Base-by-base conservation (phyloP, 306 rosid genomes). In the Senna tora region DNA sequence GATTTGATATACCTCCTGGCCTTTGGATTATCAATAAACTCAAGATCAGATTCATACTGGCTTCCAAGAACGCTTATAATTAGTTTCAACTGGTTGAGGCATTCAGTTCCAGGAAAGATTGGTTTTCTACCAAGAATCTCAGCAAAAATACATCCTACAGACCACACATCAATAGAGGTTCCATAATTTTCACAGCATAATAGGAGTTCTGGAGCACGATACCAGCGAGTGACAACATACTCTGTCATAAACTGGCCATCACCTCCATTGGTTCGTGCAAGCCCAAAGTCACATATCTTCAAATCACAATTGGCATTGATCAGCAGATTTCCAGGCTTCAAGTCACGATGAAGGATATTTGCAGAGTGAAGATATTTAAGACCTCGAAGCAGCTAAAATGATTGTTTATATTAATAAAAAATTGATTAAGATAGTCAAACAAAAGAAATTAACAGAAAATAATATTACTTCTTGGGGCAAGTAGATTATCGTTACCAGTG, bases 181-280 rank as follows among this genome's bases (percentile, higher is more conserved):
- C 98, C 98, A 22, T 93, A 93, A 78, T 81, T 87, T 82, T 88
- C 90, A 71, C 93, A 88, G 69, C 89, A 65, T 46, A 93, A 64
- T 8, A 93, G 87, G 54, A 93, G 89, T 86, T 93, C 98, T 0
- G 97, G 98, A 7, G 98, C 97, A 6, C 98, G 96, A 53, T 93
- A 89, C 97, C 97, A 90, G 22, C 97, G 93, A 25, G 98, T 87
- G 74, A 90, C 97, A 56, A 93, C 97, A 79, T 93, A 90, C 80
- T 90, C 97, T 20, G 96, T 93, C 97, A 93, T 89, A 78, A 86
- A 89, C 79, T 90, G 87, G 10, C 80, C 92, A 46, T 52, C 79
- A 9, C 81, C 87, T 68, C 86, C 74, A 67, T 80, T 81, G 32
- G 97, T 93, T 79, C 97, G 77, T 6, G 98, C 96, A 50, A 90